Evolutionary conservation across 768 basidiomycete species (phyloP), one percentile per base, ranked within the genome.

Genomic region (Trametes sanguinea): DNA sequence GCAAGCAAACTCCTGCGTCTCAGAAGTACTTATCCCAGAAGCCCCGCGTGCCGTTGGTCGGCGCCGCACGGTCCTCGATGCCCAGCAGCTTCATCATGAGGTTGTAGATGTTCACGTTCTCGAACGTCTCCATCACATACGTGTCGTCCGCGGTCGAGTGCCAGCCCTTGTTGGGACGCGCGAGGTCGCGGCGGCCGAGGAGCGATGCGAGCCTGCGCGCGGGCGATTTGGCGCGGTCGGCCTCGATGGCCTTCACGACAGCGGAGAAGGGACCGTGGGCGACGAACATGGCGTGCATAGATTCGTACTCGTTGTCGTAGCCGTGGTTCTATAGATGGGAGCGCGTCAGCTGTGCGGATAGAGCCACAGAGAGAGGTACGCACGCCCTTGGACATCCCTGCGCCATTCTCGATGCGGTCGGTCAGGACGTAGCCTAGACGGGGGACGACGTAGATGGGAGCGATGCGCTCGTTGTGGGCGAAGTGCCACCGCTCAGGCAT

Each of bases 241-340:
- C 77, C 66, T 86, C 81, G 47, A 81, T 72, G 6, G 80, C 75
- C 73, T 93, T 94, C 54, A 85, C 80, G 45, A 84, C 81, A 10
- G 83, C 75, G 13, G 89, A 86, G 73, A 94, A 95, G 0, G 95
- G 95, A 1, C 95, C 95, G 70, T 94, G 92, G 9, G 92, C 94
- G 60, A 96, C 87, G 73, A 96, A 95, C 71, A 93, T 88, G 2
- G 94, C 94, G 53, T 86, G 85, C 95, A 96, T 96, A 6, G 88
- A 78, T 11, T 78, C 69, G 44, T 87, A 85, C 16, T 81, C 73
- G 66, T 94, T 95, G 72, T 95, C 94, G 70, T 95, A 97, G 6
- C 95, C 95, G 67, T 97, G 95, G 62, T 87, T 94, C 90, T 92
- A 66, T 65, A 16, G 22, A 22, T 22, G 27, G 14, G 16, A 14